A percentile compares a stretch with the other conserved stretches of the same genome.
Conservation (phyloP, 257 asterid genomes). For the Petunia axillaris region DNA sequence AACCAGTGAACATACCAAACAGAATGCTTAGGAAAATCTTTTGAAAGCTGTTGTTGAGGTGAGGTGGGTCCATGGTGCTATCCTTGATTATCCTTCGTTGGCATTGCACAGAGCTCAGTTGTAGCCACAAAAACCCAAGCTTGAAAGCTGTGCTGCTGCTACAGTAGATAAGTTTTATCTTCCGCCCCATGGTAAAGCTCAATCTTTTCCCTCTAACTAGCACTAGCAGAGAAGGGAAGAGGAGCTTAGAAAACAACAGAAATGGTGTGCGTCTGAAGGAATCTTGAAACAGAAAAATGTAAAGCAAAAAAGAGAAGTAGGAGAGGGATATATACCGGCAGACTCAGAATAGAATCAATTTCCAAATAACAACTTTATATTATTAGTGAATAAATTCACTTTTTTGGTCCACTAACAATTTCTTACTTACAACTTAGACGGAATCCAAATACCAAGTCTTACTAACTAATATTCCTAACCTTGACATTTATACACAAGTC, state of each 20-base stretch:
- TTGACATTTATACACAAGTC: background rate
- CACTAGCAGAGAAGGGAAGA: conserved; percentile 17
- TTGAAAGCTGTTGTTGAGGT: conserved; percentile 41
- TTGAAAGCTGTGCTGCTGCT: conserved; percentile 29
- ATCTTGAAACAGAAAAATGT: conserved; percentile 38
- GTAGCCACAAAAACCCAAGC: conserved; percentile 37
- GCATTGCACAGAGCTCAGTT: conserved; percentile 52
- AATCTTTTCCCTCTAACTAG: background rate
- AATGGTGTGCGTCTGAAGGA: conserved; percentile 27
- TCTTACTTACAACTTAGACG: background rate
- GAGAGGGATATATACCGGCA: background rate
- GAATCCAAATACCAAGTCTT: background rate
- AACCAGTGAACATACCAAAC: conserved; percentile 69
- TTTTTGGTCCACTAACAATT: conserved; percentile 22
- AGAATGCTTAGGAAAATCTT: conserved; percentile 58
- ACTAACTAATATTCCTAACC: background rate
- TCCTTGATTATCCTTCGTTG: conserved; percentile 42
- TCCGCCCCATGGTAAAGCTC: conserved; percentile 48
- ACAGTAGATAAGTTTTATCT: conserved; percentile 19
- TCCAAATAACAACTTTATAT: conserved; percentile 14
- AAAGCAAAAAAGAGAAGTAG: conserved; percentile 12
- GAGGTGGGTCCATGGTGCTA: conserved; percentile 39
- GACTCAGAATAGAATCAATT: conserved; percentile 32
- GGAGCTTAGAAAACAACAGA: background rate
- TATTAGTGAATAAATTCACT: conserved; percentile 3